Base-by-base conservation (phyloP, 495 filamentous ascomycete genomes). In the Xylaria sp. region DNA sequence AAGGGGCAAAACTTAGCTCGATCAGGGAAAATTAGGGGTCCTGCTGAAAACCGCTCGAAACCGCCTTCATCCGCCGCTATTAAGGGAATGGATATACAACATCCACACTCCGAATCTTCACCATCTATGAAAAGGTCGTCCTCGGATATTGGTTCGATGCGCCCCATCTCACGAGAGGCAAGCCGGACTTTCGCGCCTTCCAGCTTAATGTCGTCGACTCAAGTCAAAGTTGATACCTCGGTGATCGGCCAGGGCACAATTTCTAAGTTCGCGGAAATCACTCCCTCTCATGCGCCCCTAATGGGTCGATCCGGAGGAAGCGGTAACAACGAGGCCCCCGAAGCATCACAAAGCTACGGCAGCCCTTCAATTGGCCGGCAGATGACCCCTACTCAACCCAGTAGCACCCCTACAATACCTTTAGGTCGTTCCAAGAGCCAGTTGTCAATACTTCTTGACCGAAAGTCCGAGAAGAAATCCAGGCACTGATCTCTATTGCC, bases 361-460 rank as follows among this genome's bases (percentile, higher is more conserved):
- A 70, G 76, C 46, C 76, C 75, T 3, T 29, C 80, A 7, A 77
- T 78, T 6, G 76, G 81, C 14, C 33, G 73, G n/a, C 72, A 72
- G n/a, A 80, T 83, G 62, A 79, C 72, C 33, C 82, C 83, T 24
- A 83, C 82, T 6, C 77, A 79, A 40, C 82, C 78, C 5, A 82
- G 74, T 44, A 61, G 77, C 12, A 67, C 78, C 21, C 75, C 79
- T n/a, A 61, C 73, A 0, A 76, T 82, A 19, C 80, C 80, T 19
- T 81, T 86, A 35, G 82, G 79, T 14, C 77, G 84, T 67, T 83
- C 85, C 14, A 86, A 81, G 76, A 87, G 85, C 65, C 82, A 88
- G 71, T 79, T 88, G 41, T 81, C 80, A 24, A 69, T 88, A 2
- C 73, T 88, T 7, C 76, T 88, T 64, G 82, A 85, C 41, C 79